Evolutionary conservation across 2,329 filamentous ascomycete species (phyloP).

Genomic region (Colletotrichum sp.): DNA sequence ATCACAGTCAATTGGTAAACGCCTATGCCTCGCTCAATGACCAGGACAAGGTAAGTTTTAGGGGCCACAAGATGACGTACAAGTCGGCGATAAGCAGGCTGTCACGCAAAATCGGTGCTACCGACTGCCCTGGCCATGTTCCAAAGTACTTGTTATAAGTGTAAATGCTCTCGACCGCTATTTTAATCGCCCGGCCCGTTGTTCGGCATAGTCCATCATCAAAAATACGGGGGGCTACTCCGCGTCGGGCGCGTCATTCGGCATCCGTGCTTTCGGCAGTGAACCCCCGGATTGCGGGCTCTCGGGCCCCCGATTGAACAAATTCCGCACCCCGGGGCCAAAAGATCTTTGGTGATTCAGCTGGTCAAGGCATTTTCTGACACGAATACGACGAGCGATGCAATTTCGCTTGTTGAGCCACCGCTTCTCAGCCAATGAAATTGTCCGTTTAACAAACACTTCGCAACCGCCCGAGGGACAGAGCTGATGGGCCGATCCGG

Average conservation of each 20-base stretch:
- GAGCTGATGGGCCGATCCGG: conserved; percentile 4
- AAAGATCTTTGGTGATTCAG: background rate
- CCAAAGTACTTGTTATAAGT: too few species aligned
- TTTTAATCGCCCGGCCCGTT: background rate
- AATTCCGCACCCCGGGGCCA: background rate
- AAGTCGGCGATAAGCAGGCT: too few species aligned
- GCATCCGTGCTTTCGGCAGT: background rate
- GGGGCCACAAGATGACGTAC: too few species aligned
- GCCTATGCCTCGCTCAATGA: too few species aligned
- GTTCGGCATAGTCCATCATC: too few species aligned
- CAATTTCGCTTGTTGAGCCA: background rate
- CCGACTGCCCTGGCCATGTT: too few species aligned
- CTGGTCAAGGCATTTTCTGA: background rate
- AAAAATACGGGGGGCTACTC: too few species aligned
- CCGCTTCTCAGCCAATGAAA: background rate
- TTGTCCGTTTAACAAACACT: background rate
- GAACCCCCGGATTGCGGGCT: background rate
- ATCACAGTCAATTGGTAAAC: too few species aligned
- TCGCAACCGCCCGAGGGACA: background rate
- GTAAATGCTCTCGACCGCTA: too few species aligned
- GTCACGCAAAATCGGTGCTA: too few species aligned
- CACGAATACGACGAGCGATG: background rate
- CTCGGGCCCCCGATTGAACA: background rate
- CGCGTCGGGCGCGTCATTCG: background rate
- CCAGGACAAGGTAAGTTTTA: too few species aligned